Evolutionary conservation across 441 rosid genomes (phyloP).

Genomic region (Dalechampia spathulata): DNA sequence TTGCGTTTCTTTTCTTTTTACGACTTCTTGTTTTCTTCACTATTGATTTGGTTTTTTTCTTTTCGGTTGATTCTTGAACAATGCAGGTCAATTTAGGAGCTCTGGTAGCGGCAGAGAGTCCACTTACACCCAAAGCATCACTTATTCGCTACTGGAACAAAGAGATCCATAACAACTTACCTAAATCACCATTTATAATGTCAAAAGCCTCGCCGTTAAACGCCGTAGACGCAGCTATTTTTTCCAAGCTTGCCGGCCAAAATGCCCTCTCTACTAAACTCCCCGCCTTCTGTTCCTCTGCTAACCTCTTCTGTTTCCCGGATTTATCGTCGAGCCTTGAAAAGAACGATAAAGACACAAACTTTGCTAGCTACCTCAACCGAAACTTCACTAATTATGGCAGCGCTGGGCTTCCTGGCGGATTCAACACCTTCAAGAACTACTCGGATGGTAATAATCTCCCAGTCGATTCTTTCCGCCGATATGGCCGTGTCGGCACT

Average conservation of each 20-base stretch:
- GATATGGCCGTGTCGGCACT: conserved; percentile 52
- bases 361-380: conserved; percentile 45
- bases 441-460: conserved; percentile 51
- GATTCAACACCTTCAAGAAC: conserved; percentile 50
- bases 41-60: neutral
- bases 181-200: conserved; percentile 46
- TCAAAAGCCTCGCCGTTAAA: conserved; percentile 69
- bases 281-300: conserved; percentile 64
- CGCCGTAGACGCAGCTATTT: conserved; percentile 58
- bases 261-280: conserved; percentile 48
- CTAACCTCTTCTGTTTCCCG: conserved; percentile 75
- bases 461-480: conserved; percentile 57
- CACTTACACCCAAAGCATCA: conserved; percentile 67
- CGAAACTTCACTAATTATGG: conserved; percentile 80
- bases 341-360: conserved; percentile 43
- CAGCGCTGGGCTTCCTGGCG: conserved; percentile 33
- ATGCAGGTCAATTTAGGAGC: conserved; percentile 47
- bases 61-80: conserved; percentile 11
- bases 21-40: too few species aligned
- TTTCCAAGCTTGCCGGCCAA: conserved; percentile 56
- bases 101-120: conserved; percentile 31
- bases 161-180: conserved; percentile 38
- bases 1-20: too few species aligned
- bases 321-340: conserved; percentile 50
- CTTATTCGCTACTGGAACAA: conserved; percentile 82